These are phyloP conservation scores for Dictyostelium firmibasis DNA, from an alignment of 78 protist species.

Conservation along the genomic window DNA sequence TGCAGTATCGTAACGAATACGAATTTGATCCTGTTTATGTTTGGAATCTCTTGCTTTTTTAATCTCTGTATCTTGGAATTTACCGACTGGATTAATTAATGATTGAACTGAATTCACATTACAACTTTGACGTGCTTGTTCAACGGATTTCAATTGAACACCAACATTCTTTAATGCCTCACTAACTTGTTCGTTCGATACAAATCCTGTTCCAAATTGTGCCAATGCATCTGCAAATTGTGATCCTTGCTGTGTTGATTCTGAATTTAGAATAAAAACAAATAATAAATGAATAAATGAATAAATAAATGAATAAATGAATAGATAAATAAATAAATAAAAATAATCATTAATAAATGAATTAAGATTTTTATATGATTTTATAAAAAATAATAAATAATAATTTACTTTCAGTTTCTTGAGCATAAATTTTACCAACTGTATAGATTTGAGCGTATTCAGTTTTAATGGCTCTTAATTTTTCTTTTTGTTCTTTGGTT, in stretches of 20 bases:
- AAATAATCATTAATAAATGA: too few relatives aligned
- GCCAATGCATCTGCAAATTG: conserved; percentile 59
- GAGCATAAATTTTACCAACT: conserved; percentile 34
- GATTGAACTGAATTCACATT: conserved; percentile 49
- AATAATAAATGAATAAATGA: neutral
- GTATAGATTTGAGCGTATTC: conserved; percentile 19
- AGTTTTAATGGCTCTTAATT: conserved; percentile 32
- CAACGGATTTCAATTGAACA: conserved; percentile 45
- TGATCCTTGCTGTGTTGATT: conserved; percentile 30
- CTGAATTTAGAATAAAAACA: neutral
- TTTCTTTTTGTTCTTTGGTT: conserved; percentile 53
- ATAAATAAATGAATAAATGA: too few relatives aligned
- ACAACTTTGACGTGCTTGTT: conserved; percentile 65
- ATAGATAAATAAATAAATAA: neutral
- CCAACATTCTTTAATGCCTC: conserved; percentile 32
- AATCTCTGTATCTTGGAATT: conserved; percentile 66
- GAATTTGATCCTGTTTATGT: conserved; percentile 54
- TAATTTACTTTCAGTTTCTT: conserved; percentile 58
- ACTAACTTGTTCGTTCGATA: neutral
- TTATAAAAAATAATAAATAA: neutral
- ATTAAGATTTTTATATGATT: too few relatives aligned
- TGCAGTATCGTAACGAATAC: conserved; percentile 43
- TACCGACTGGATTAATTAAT: conserved; percentile 56
- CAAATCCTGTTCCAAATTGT: conserved; percentile 43
- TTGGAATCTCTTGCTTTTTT: conserved; percentile 62